Conservation (phyloP, 176 grass and related monocot species). For the Zizania latifolia region DNA sequence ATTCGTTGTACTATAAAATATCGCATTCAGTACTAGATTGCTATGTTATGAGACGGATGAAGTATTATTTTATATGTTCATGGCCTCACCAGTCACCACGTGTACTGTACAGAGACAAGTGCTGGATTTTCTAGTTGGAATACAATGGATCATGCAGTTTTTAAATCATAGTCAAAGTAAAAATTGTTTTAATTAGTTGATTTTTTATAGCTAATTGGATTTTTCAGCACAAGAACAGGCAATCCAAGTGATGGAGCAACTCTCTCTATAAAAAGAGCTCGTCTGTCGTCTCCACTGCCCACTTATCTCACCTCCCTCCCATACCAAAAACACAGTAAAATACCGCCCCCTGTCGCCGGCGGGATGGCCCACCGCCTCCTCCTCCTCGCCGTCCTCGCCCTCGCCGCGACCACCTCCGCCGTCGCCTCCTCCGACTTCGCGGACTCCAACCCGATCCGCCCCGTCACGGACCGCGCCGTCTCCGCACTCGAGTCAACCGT, state of each 20-base stretch:
- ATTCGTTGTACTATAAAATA: no score
- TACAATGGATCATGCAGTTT: no score
- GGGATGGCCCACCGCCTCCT: constrained; percentile 46
- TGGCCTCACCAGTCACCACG: no score
- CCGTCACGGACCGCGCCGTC: constrained; percentile 59
- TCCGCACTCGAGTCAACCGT: constrained; percentile 66
- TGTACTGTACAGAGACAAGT: no score
- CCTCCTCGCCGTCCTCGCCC: constrained; percentile 35
- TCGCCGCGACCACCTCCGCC: constrained; percentile 14
- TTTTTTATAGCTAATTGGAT: background rate
- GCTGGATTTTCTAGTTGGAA: no score
- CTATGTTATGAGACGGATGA: no score
- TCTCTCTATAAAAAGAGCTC: constrained; percentile 13
- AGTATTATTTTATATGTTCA: no score
- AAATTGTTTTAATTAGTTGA: no score
- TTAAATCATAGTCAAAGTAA: no score
- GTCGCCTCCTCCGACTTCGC: constrained; percentile 22
- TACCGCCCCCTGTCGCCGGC: background rate
- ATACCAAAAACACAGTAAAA: constrained; percentile 3
- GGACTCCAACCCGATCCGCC: constrained; percentile 67
- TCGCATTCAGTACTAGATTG: no score
- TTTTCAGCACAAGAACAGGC: background rate
- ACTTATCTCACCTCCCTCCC: background rate
- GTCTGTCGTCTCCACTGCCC: background rate
- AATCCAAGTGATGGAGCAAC: background rate